phyloP scores from a whole-genome alignment of 2,329 filamentous ascomycete species.

The Fusarium multiceps region DNA sequence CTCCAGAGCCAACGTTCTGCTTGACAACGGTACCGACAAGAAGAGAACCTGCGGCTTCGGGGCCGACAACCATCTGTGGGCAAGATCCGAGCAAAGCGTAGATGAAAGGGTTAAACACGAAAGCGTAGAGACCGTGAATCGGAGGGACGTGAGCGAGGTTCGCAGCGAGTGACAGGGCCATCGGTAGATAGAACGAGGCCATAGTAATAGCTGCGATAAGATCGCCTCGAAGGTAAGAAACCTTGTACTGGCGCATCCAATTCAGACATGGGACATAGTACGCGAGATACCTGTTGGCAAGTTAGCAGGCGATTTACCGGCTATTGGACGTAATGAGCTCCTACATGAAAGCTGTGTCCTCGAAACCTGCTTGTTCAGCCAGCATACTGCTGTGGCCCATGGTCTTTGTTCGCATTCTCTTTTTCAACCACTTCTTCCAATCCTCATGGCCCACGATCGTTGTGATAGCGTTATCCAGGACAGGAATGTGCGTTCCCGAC shows the following conservation, averaged over 20 bases:
- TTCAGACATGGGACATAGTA: slow-evolving; percentile 94
- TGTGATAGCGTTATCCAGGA: slow-evolving; percentile 55
- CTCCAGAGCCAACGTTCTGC: slow-evolving; percentile 76
- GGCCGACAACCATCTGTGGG: slow-evolving; percentile 92
- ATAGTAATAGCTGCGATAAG: slow-evolving; percentile 91
- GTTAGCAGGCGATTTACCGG: slow-evolving; percentile 14
- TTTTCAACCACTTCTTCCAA: slow-evolving; percentile 63
- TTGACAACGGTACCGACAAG: slow-evolving; percentile 89
- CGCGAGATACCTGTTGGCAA: slow-evolving; percentile 75
- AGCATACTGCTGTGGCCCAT: slow-evolving; percentile 79
- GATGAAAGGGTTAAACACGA: slow-evolving; percentile 90
- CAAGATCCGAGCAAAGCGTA: slow-evolving; percentile 93
- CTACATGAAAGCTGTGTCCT: slow-evolving; percentile 79
- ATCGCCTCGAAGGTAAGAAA: slow-evolving; percentile 85
- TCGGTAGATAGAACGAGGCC: slow-evolving; percentile 98
- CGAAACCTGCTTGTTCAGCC: slow-evolving; percentile 78
- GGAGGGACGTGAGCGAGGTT: slow-evolving; percentile 94
- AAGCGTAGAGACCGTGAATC: slow-evolving; percentile 93
- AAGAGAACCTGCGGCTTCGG: slow-evolving; percentile 92
- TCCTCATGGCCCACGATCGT: slow-evolving; percentile 55
- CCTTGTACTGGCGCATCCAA: slow-evolving; percentile 90
- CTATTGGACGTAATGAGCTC: slow-evolving; percentile 43
- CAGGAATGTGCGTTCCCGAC: slow-evolving; percentile 49
- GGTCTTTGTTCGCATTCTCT: slow-evolving; percentile 69
- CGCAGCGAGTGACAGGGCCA: slow-evolving; percentile 91